Percentiles rank a stretch among this genome's conserved stretches.
These are phyloP conservation scores for Malassezia globosa DNA, from an alignment of 1,284 basidiomycete genomes.

Conservation along the genomic window DNA sequence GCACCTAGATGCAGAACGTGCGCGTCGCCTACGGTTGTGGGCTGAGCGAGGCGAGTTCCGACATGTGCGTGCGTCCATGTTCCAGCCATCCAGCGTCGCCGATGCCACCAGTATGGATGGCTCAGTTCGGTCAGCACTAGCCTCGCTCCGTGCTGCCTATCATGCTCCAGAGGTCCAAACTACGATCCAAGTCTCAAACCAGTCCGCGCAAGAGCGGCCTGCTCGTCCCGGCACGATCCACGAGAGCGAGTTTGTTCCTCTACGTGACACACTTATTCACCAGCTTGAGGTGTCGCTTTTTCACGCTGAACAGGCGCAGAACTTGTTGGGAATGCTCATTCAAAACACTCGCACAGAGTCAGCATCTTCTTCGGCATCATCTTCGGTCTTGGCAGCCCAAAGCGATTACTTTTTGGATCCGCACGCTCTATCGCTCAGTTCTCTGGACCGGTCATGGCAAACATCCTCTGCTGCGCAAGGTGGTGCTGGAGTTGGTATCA, in stretches of 20 bases:
- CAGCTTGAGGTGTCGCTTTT: constrained; percentile 29
- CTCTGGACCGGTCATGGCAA: neutral
- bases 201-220: neutral
- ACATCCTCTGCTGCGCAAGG: no score
- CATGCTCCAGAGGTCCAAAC: neutral
- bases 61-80: constrained; percentile 13
- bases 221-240: constrained; percentile 22
- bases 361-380: neutral
- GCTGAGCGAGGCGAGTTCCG: constrained; percentile 36
- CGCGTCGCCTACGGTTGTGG: constrained; percentile 25
- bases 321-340: constrained; percentile 30
- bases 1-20: constrained; percentile 3
- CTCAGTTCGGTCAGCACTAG: neutral
- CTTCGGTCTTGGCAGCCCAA: constrained; percentile 10
- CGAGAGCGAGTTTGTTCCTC: constrained; percentile 26
- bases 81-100: no score
- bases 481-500: no score
- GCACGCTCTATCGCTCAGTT: constrained; percentile 10
- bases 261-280: constrained; percentile 24
- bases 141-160: neutral
- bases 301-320: constrained; percentile 33
- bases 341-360: constrained; percentile 12
- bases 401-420: constrained; percentile 14
- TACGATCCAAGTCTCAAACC: neutral
- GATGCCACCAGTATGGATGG: neutral